A percentile compares a stretch with the other conserved stretches of the same genome.
phyloP scores from a whole-genome alignment of 164 flowering plant species.

The Vitis riparia region DNA sequence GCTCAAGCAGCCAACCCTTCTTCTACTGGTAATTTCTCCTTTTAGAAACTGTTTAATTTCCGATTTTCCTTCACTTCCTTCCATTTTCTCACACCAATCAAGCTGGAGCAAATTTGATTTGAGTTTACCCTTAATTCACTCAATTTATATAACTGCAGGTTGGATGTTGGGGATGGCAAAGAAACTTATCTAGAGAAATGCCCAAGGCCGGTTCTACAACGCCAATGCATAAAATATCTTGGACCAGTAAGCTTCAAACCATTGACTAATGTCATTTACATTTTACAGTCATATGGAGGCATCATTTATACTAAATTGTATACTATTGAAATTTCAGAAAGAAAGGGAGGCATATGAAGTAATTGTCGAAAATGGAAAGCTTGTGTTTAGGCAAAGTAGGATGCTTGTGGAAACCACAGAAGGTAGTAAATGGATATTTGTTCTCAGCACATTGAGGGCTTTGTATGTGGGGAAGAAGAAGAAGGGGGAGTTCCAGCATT shows the following conservation, averaged over 20 bases:
- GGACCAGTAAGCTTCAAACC: conserved; percentile 56
- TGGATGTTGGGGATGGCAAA: conserved; percentile 81
- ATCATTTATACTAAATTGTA: background rate
- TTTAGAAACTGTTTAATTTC: background rate
- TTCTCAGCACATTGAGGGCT: conserved; percentile 62
- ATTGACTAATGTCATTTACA: background rate
- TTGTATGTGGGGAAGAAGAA: conserved; percentile 68
- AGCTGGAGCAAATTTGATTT: too few relatives aligned
- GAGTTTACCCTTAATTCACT: background rate
- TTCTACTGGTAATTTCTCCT: conserved; percentile 57
- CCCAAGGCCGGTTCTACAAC: conserved; percentile 50
- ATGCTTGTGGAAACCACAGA: conserved; percentile 44
- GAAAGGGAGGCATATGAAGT: conserved; percentile 70
- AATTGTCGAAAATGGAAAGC: conserved; percentile 57
- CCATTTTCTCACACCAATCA: too few relatives aligned
- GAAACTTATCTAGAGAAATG: conserved; percentile 53
- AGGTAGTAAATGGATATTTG: conserved; percentile 77
- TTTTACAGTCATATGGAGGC: too few relatives aligned
- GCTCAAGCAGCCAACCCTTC: conserved; percentile 71
- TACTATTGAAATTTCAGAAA: conserved; percentile 32
- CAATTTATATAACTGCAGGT: conserved; percentile 30
- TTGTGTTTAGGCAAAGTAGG: conserved; percentile 42
- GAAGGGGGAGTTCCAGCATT: conserved; percentile 58
- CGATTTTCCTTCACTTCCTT: background rate
- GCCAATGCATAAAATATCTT: conserved; percentile 68